Evolutionary conservation across 257 asterid genomes (phyloP).

Genomic region (Sherardia arvensis): DNA sequence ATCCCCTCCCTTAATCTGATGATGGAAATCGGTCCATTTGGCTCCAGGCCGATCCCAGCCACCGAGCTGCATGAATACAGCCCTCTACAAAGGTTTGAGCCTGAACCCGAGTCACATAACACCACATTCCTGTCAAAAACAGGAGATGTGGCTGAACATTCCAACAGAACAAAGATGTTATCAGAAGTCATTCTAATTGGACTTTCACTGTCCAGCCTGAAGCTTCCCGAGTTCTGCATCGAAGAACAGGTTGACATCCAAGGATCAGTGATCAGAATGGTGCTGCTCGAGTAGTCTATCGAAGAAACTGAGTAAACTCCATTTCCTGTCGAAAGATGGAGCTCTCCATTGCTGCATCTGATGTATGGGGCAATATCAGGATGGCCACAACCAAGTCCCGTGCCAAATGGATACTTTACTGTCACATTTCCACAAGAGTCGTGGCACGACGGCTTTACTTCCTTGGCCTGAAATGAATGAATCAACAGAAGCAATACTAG

Average conservation of each 20-base stretch:
- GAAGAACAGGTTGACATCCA: constrained; percentile 69
- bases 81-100: constrained; percentile 45
- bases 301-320: constrained; percentile 40
- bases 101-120: constrained; percentile 53
- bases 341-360: constrained; percentile 26
- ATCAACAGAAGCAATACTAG: constrained; percentile 15
- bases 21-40: constrained; percentile 38
- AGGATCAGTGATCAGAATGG: constrained; percentile 39
- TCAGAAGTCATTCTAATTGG: constrained; percentile 35
- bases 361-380: constrained; percentile 44
- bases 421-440: constrained; percentile 37
- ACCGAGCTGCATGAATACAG: constrained; percentile 49
- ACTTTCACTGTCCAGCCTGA: constrained; percentile 24
- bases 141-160: constrained; percentile 61
- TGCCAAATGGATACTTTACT: constrained; percentile 54
- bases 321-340: constrained; percentile 34
- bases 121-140: constrained; percentile 42
- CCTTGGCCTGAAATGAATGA: constrained; percentile 10
- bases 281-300: constrained; percentile 41
- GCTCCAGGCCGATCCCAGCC: constrained; percentile 51
- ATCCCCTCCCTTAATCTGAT: too few species aligned
- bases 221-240: constrained; percentile 68
- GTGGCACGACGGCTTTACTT: constrained; percentile 35
- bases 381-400: constrained; percentile 54
- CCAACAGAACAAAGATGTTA: constrained; percentile 45